Conservation (phyloP, 768 basidiomycete species). For the Pulveroboletus ravenelii region DNA sequence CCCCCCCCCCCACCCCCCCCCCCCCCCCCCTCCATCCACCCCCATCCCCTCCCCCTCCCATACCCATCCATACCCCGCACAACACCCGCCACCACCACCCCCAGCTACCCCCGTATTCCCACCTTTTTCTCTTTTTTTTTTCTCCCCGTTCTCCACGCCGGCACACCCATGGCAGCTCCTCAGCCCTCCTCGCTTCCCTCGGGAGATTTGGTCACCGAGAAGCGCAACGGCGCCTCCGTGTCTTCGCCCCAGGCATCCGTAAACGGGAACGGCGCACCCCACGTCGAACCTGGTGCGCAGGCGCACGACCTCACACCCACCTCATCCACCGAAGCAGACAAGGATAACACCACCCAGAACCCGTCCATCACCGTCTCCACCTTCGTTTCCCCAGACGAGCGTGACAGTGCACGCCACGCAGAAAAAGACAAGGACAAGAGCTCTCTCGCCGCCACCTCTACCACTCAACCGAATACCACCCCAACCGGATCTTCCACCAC, state of each 20-base stretch:
- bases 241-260: constrained; percentile 17
- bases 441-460: constrained; percentile 41
- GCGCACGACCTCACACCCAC: constrained; percentile 28
- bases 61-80: constrained; percentile 28
- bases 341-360: constrained; percentile 31
- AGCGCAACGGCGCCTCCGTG: constrained; percentile 17
- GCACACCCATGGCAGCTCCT: constrained; percentile 21
- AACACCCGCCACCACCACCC: background rate
- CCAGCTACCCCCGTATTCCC: background rate
- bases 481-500: constrained; percentile 21
- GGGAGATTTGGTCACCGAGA: constrained; percentile 16
- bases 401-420: constrained; percentile 27
- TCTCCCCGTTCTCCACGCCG: background rate
- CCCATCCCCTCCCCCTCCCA: constrained; percentile 8
- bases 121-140: background rate
- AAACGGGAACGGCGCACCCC: constrained; percentile 24
- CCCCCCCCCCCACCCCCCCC: background rate
- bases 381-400: constrained; percentile 31
- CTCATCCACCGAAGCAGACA: constrained; percentile 35
- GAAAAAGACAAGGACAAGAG: constrained; percentile 45
- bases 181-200: constrained; percentile 17
- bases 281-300: constrained; percentile 20
- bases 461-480: constrained; percentile 38
- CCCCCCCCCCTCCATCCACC: no score
- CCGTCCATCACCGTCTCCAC: constrained; percentile 33